Evolutionary conservation across 495 filamentous ascomycete species (phyloP).

Genomic region (Penicillium dipodomyicola): DNA sequence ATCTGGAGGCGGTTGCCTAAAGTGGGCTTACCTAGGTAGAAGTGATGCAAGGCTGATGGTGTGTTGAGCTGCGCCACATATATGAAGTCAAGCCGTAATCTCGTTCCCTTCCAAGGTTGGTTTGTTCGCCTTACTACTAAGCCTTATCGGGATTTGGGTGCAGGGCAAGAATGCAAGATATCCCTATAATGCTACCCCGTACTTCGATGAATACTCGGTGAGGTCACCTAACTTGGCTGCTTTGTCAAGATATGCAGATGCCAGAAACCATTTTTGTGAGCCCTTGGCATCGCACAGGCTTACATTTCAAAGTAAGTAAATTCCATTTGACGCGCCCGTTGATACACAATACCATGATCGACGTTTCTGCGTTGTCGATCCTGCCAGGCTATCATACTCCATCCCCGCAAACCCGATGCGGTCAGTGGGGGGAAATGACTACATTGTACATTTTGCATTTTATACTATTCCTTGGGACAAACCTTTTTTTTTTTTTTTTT

Average conservation of each 20-base stretch:
- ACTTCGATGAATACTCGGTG: neutral
- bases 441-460: neutral
- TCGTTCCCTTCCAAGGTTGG: neutral
- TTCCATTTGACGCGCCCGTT: neutral
- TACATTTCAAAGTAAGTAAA: neutral
- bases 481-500: too few species aligned
- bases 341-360: conserved; percentile 8
- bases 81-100: conserved; percentile 6
- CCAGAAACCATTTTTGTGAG: neutral
- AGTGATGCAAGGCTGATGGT: conserved; percentile 5
- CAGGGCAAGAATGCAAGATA: neutral
- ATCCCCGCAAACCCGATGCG: conserved; percentile 9
- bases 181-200: neutral
- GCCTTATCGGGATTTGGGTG: neutral
- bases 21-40: neutral
- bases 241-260: neutral
- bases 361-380: conserved; percentile 12
- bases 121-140: neutral
- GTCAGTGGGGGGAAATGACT: conserved; percentile 1
- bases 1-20: conserved; percentile 7
- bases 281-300: conserved; percentile 13
- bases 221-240: neutral
- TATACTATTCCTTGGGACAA: neutral
- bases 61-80: conserved; percentile 8
- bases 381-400: neutral